Percentiles rank a stretch among this genome's conserved stretches.
These are phyloP conservation scores for Acacia confusa DNA, from an alignment of 306 rosid genomes.

Conservation along the genomic window DNA sequence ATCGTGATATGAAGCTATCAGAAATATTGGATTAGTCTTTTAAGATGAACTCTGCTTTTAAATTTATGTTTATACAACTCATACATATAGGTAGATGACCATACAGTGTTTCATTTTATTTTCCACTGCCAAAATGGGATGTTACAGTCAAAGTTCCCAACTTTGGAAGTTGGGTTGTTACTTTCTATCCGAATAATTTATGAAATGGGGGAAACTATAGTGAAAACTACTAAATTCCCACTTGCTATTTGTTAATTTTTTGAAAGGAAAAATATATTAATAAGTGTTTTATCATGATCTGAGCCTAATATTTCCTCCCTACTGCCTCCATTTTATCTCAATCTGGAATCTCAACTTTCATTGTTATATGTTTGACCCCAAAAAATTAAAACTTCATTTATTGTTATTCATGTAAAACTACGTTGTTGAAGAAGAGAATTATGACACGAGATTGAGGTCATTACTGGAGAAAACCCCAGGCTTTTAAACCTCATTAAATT, in stretches of 20 bases:
- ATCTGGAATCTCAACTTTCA: background rate
- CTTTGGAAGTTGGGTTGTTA: slow-evolving; percentile 10
- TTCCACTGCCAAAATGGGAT: background rate
- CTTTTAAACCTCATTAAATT: background rate
- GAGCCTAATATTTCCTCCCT: background rate
- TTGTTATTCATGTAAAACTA: background rate
- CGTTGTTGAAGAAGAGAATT: background rate
- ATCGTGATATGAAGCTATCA: no score
- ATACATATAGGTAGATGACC: background rate
- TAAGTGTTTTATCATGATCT: background rate
- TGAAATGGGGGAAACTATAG: background rate
- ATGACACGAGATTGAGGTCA: background rate
- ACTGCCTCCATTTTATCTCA: background rate
- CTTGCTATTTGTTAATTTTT: background rate
- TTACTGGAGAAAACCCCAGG: background rate
- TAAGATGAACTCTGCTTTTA: no score
- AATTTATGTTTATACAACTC: no score
- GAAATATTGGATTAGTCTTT: no score
- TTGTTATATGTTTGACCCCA: background rate
- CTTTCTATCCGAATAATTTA: slow-evolving; percentile 7
- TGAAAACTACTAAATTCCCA: background rate
- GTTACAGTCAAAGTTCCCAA: slow-evolving; percentile 9
- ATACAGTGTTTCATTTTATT: background rate
- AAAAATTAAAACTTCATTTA: background rate
- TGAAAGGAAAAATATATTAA: background rate